Base-by-base conservation (phyloP, 805 yeast species). In the Alloascoidea africana region DNA sequence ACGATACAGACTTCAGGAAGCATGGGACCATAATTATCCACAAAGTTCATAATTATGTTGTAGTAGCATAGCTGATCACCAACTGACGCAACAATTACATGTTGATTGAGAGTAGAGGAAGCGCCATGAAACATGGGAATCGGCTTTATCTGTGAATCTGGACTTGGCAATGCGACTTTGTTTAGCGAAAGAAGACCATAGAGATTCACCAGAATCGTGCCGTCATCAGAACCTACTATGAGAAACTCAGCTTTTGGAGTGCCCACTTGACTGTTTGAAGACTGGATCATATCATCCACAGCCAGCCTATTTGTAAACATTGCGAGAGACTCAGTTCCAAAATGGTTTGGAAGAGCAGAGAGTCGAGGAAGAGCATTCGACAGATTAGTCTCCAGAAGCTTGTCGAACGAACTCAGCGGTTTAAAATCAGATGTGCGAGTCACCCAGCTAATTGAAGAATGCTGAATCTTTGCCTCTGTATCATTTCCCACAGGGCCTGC, bases 321-420 rank as follows among this genome's bases (percentile, higher is more conserved):
- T 27, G 41, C 45, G n/a, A n/a, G n/a, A n/a, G n/a, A n/a, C 2
- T 39, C 41, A 3, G 38, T 32, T 3, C 32, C 36, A n/a, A 35
- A 37, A 1, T 46, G 16, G 5, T 42, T 39, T 2, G 58, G 58
- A 17, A 53, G 34, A 4, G 56, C 53, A 3, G 59, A 47, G 3
- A 66, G 45, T 34, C 48, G 58, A 2, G 73, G 72, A 41, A 66
- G 45, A 4, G 52, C 44, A 32, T 48, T 46, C 14, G 55, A 42
- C 3, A 60, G 41, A 36, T 58, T 61, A 4, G 52, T 46, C 4
- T 50, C 46, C 35, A 54, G 54, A 3, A 59, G 38, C n/a, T 54
- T 50, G 13, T 45, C 39, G 37, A 46, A 49, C n/a, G 18, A 41
- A 35, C 16, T 8, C 30, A 18, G 15, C 8, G 5, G 34, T n/a